phyloP scores from a whole-genome alignment of 371 early-diverging fungal genomes.

The Basidiobolus meristosporus region DNA sequence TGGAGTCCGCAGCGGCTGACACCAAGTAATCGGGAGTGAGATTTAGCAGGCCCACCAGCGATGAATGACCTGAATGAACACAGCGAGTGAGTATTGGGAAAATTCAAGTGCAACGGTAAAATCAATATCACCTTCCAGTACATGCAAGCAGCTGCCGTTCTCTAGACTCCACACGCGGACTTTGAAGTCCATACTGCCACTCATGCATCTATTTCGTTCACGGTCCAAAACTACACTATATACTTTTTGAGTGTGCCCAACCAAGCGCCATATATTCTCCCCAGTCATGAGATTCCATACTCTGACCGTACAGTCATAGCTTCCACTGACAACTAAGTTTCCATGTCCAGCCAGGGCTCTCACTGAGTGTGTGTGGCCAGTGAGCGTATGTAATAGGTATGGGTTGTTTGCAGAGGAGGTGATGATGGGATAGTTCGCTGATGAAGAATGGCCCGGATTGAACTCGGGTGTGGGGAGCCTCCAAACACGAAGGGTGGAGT shows the following conservation, averaged over 20 bases:
- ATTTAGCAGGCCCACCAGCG: constrained; percentile 82
- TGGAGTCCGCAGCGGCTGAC: constrained; percentile 87
- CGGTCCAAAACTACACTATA: constrained; percentile 86
- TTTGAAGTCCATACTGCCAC: constrained; percentile 93
- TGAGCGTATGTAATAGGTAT: constrained; percentile 46
- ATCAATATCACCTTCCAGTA: too few relatives aligned
- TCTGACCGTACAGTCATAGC: constrained; percentile 85
- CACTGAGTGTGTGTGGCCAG: constrained; percentile 83
- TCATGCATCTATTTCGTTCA: too few relatives aligned
- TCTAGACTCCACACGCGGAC: constrained; percentile 92
- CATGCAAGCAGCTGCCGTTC: constrained; percentile 58
- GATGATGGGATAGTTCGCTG: too few relatives aligned
- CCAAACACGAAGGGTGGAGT: constrained; percentile 92
- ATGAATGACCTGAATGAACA: too few relatives aligned
- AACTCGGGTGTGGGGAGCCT: constrained; percentile 43
- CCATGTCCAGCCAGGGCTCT: constrained; percentile 86
- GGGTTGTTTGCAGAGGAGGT: constrained; percentile 13
- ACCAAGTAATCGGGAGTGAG: constrained; percentile 63
- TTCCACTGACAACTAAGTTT: constrained; percentile 77
- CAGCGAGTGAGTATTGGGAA: too few relatives aligned
- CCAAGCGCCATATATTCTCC: constrained; percentile 34
- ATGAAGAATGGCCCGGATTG: too few relatives aligned
- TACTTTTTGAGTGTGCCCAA: constrained; percentile 81
- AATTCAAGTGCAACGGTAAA: too few relatives aligned
- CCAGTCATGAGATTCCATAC: constrained; percentile 83